Evolutionary conservation across 75 land plant species (phyloP), one percentile per base, ranked within the genome.

Genomic region (Adiantum capillusveneris): DNA sequence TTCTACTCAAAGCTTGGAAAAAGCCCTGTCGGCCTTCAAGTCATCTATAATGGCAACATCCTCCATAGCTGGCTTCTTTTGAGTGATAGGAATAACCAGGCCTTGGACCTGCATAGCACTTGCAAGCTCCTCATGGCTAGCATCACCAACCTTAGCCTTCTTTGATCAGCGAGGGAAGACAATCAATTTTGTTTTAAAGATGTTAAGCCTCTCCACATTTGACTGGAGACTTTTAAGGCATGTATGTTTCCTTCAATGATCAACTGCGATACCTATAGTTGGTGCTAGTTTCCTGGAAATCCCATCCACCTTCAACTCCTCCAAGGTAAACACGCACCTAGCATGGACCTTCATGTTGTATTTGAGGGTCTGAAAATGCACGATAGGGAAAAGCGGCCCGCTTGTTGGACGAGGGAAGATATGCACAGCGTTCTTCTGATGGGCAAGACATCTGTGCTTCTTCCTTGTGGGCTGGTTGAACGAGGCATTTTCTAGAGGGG

Each of bases 191-290:
- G 85, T 81, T 64, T 79, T 79, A 73, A 82, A 85, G 5, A 82
- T 82, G 58, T 85, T 85, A 49, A 85, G 64, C 52, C 88, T 65
- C 45, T 75, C 72, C 12, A 85, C 88, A 73, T 85, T 85, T 20
- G 75, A 67, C 44, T 85, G 88, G n/a, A 85, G 76, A 49, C 85
- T 65, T 66, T 86, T 87, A 25, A 86, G 39, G 31, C 84, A 82
- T 1, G 74, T 57, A 48, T 86, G 83, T 57, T 60, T 82, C 9
- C 88, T 60, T 1, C 88, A 72, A 27, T 84, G 88, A 44, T 84
- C 88, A 44, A 84, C 79, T 34, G 88, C 72, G 20, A 82, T 85
- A 13, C 88, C 85, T 53, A 85, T 76, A 1, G 88, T 85, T 31
- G 77, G 79, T 11, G 86, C 85, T 36, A 79, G 69, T 50, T 82